Base-by-base conservation (phyloP, 208 protist genomes). In the Trypanosoma congolense region DNA sequence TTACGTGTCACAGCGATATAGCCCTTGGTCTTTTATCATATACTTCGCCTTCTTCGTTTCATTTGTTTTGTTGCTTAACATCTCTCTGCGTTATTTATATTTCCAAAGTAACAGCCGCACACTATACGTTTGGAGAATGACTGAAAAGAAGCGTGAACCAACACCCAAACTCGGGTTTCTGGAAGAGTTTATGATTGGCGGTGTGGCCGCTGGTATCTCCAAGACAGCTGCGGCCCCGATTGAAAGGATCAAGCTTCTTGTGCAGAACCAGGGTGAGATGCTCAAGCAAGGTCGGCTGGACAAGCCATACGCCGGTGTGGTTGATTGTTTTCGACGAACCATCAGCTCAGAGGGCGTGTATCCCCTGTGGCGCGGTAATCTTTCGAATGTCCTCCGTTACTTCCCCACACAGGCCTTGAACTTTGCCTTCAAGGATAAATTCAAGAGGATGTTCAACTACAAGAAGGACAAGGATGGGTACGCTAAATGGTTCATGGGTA, bases 331-430 rank as follows among this genome's bases (percentile, higher is more conserved):
- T 72, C 59, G 24, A 18, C 92, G 96, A 57, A 96, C 98, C 35
- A 25, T 81, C 36, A 69, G 52, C 43, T 94, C 96, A 57, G 79
- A 99, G 82, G 97, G 97, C 63, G 44, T 98, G 30, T 65, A 68
- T 33, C 62, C 97, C 24, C 92, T 99, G 56, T 99, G 97, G 96
- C 88, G 97, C 65, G 97, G 97, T 53, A 99, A 99, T 91, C 54
- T 93, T 19, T 89, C 95, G 29, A 98, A 99, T 76, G 77, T 98
- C 16, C 70, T 98, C 55, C 92, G 97, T 54, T 99, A 98, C 88
- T 98, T 98, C 87, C 97, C 97, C 49, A 98, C 96, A 33, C 96
- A 99, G 85, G 97, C 96, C 22, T 84, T 98, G 46, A 98, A 98
- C 95, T 98, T 99, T 61, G 92, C 96, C 46, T 99, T 98, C 89